A percentile compares a stretch with the other conserved stretches of the same genome.
Conservation (phyloP, 2,329 filamentous ascomycete species). For the Metarhizium anisopliae region DNA sequence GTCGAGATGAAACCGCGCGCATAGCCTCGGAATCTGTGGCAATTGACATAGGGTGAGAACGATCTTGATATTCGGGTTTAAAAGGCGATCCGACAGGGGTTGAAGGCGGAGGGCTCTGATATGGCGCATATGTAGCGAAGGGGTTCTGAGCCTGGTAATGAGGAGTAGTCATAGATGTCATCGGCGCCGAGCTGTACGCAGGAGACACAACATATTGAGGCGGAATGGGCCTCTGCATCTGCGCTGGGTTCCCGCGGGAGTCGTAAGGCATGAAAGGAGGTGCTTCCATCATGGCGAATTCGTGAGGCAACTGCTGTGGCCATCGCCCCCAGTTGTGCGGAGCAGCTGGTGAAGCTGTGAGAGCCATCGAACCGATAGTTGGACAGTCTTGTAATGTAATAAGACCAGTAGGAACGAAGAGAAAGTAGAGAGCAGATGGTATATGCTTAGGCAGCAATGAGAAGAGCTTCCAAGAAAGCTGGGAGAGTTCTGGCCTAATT, state of each 20-base stretch:
- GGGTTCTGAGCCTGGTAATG: slow-evolving; percentile 33
- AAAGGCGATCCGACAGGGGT: slow-evolving; percentile 24
- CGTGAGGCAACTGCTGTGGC: slow-evolving; percentile 37
- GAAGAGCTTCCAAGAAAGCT: not conserved
- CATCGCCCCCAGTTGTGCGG: slow-evolving; percentile 46
- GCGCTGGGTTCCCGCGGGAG: slow-evolving; percentile 27
- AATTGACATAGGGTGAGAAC: slow-evolving; percentile 13
- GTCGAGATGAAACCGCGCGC: slow-evolving; percentile 12
- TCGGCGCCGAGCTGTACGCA: slow-evolving; percentile 33
- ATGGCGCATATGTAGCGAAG: slow-evolving; percentile 33
- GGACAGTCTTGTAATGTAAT: slow-evolving; percentile 13
- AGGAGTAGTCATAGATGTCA: slow-evolving; percentile 31
- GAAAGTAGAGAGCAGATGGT: not conserved
- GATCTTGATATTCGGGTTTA: slow-evolving; percentile 24
- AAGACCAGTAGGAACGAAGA: not conserved
- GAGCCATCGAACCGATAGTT: slow-evolving; percentile 30
- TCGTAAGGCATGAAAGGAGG: slow-evolving; percentile 41
- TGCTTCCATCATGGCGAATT: slow-evolving; percentile 40
- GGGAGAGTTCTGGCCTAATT: not conserved
- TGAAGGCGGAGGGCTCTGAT: slow-evolving; percentile 27
- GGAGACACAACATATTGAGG: slow-evolving; percentile 38
- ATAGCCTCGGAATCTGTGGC: slow-evolving; percentile 14
- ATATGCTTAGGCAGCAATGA: not conserved
- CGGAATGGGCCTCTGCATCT: slow-evolving; percentile 35
- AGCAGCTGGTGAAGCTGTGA: slow-evolving; percentile 35